Percentiles rank a stretch among this genome's conserved stretches.
Evolutionary conservation across 2,329 filamentous ascomycete genomes (phyloP).

Genomic region (Fusarium nisikadoi): DNA sequence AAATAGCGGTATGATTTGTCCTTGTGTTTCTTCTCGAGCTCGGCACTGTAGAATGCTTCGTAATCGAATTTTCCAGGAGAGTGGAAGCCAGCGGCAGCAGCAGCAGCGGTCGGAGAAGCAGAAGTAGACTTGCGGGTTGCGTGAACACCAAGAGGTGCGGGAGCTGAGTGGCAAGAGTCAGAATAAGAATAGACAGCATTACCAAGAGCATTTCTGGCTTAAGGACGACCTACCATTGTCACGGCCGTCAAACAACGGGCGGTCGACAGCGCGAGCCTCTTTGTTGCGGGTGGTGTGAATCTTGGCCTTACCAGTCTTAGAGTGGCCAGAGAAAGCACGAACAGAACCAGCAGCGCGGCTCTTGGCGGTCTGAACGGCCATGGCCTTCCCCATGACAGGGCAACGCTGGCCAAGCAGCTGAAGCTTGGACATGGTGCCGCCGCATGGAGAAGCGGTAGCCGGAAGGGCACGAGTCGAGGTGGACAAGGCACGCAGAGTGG

Average conservation of each 20-base stretch:
- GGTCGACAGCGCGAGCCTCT: conserved; percentile 81
- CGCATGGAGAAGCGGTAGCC: conserved; percentile 70
- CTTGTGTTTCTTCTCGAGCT: conserved; percentile 98
- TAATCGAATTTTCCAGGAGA: conserved; percentile 81
- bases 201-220: not conserved
- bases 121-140: conserved; percentile 39
- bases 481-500: conserved; percentile 89
- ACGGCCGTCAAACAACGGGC: conserved; percentile 58
- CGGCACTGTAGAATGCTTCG: conserved; percentile 84
- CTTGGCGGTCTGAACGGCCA: conserved; percentile 82
- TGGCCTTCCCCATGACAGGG: conserved; percentile 98
- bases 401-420: conserved; percentile 94
- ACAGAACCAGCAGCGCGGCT: conserved; percentile 61
- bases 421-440: conserved; percentile 95
- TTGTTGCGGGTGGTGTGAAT: conserved; percentile 84
- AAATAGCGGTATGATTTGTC: conserved; percentile 99
- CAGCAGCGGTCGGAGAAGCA: conserved; percentile 35
- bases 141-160: conserved; percentile 39
- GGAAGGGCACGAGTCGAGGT: conserved; percentile 67
- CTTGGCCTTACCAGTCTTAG: conserved; percentile 71
- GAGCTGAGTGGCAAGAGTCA: conserved; percentile 29
- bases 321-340: conserved; percentile 62
- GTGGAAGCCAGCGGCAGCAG: conserved; percentile 43
- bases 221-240: conserved; percentile 60
- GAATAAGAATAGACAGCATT: not conserved